These are phyloP conservation scores for Aspergillus ustus DNA, from an alignment of 2,329 filamentous ascomycete genomes.

Conservation along the genomic window DNA sequence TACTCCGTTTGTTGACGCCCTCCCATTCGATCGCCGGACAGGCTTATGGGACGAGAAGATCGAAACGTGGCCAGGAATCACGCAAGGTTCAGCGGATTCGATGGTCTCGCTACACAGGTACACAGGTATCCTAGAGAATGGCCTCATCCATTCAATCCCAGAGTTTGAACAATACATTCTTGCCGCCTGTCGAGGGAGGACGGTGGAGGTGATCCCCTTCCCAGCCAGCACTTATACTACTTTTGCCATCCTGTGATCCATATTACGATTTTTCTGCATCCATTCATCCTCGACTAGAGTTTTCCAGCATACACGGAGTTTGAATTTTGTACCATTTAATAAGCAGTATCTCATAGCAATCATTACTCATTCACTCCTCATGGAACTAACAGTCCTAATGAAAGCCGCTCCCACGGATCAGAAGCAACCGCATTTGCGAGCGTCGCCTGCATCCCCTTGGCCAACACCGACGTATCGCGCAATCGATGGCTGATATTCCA, in stretches of 20 bases:
- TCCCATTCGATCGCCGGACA: constrained; percentile 35
- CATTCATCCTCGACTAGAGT: neutral
- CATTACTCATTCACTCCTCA: neutral
- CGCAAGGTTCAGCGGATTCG: constrained; percentile 1
- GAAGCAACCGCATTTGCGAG: neutral
- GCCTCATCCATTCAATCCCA: constrained; percentile 24
- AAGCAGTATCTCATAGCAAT: neutral
- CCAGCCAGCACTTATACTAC: constrained; percentile 7
- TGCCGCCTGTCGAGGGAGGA: constrained; percentile 32
- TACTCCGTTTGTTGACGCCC: constrained; percentile 34
- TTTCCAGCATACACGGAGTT: neutral
- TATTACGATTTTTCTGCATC: neutral
- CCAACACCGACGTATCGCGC: constrained; percentile 2
- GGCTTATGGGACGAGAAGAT: constrained; percentile 31
- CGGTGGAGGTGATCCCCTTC: constrained; percentile 19
- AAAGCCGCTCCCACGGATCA: neutral
- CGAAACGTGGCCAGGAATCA: constrained; percentile 15
- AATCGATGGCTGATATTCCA: constrained; percentile 13
- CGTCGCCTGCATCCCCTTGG: neutral
- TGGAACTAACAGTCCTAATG: neutral
- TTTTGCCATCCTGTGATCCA: neutral
- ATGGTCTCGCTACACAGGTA: constrained; percentile 36
- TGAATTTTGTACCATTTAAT: neutral
- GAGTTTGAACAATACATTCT: constrained; percentile 30
- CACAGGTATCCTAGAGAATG: constrained; percentile 29